Percentiles rank a stretch among this genome's conserved stretches.
These are phyloP conservation scores for Eleusine coracana DNA, from an alignment of 176 grass and related monocot genomes.

Conservation along the genomic window DNA sequence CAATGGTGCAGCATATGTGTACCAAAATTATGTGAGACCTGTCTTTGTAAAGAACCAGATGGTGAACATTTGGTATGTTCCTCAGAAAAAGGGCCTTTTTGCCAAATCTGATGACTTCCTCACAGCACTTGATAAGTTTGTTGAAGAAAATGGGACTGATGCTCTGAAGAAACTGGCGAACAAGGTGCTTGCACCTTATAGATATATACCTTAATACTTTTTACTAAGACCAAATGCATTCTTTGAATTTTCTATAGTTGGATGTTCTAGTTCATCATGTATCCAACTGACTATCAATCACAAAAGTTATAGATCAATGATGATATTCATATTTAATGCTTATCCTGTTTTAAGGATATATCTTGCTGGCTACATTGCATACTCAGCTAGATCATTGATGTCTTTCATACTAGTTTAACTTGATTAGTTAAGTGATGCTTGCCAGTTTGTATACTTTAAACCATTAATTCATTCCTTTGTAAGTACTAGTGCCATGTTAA, in stretches of 20 bases:
- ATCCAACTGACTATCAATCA: background rate
- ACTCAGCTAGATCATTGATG: background rate
- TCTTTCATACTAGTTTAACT: background rate
- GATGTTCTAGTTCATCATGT: background rate
- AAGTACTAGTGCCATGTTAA: background rate
- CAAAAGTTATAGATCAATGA: background rate
- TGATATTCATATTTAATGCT: background rate
- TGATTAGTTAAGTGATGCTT: background rate
- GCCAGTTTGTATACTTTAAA: background rate
- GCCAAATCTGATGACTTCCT: conserved; percentile 67
- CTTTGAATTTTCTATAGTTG: background rate
- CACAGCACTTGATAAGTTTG: conserved; percentile 58
- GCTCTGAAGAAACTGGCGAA: conserved; percentile 64
- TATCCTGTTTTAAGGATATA: background rate
- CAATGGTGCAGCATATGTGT: conserved; percentile 74
- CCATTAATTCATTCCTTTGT: background rate
- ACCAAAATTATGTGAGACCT: conserved; percentile 70
- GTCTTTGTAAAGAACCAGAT: conserved; percentile 54
- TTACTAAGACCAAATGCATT: background rate
- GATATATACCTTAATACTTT: background rate
- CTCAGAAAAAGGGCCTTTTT: conserved; percentile 48
- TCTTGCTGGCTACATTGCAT: background rate
- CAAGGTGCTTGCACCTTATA: conserved; percentile 47
- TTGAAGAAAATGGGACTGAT: conserved; percentile 69
- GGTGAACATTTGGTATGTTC: conserved; percentile 69